A percentile compares a stretch with the other conserved stretches of the same genome.
phyloP scores from a whole-genome alignment of 495 filamentous ascomycete genomes.

The Aspergillus affinis region DNA sequence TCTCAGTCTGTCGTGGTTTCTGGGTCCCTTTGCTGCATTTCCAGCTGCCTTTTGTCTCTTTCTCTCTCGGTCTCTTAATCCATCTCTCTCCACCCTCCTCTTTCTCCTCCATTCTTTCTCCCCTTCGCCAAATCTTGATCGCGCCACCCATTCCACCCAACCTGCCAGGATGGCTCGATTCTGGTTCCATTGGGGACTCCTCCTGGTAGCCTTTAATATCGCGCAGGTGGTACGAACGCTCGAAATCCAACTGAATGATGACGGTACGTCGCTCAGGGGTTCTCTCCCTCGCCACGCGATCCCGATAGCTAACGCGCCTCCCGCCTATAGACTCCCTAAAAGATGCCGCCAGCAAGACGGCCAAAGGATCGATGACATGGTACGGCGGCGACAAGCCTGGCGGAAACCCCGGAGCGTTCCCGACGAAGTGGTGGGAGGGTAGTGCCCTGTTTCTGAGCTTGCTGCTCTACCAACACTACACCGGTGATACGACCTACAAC shows the following conservation, averaged over 20 bases:
- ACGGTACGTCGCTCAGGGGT: slow-evolving; percentile 1
- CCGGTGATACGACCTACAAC: slow-evolving; percentile 55
- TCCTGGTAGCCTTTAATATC: background rate
- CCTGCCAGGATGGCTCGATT: background rate
- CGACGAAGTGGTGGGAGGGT: slow-evolving; percentile 75
- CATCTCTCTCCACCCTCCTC: background rate
- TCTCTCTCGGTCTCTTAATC: background rate
- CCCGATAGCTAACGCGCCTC: background rate
- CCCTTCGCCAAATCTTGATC: background rate
- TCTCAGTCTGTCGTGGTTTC: too few species aligned
- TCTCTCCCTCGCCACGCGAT: background rate
- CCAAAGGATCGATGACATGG: slow-evolving; percentile 66
- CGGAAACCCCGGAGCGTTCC: slow-evolving; percentile 57
- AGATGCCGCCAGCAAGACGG: slow-evolving; percentile 55
- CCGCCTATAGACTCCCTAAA: slow-evolving; percentile 60
- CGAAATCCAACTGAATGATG: background rate
- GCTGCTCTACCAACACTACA: slow-evolving; percentile 57
- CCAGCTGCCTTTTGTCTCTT: background rate
- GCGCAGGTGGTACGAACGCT: background rate
- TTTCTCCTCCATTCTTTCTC: background rate
- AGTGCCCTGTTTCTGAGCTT: slow-evolving; percentile 57
- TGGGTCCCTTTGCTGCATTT: background rate
- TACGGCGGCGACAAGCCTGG: slow-evolving; percentile 67
- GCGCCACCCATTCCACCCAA: background rate
- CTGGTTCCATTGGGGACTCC: background rate